These are phyloP conservation scores for Citrus mangshanensis DNA, from an alignment of 345 rosid species.

Conservation along the genomic window DNA sequence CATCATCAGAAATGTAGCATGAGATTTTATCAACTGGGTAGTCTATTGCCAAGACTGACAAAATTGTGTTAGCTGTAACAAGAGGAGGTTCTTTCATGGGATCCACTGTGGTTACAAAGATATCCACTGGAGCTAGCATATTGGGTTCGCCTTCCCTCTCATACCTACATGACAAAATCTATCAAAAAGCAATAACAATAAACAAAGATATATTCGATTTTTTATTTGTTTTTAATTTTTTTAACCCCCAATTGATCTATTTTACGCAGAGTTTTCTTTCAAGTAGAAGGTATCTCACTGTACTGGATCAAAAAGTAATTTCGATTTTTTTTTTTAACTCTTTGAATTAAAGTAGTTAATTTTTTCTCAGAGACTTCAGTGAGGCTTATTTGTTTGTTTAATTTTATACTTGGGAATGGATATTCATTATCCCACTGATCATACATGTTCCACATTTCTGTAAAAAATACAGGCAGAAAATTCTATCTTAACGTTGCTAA, in stretches of 20 bases:
- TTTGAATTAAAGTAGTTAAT: neutral
- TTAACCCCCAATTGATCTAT: too few species aligned
- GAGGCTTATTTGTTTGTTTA: neutral
- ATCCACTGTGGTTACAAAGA: conserved; percentile 95
- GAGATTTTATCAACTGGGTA: conserved; percentile 91
- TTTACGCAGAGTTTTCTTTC: neutral
- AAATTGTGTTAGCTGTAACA: conserved; percentile 82
- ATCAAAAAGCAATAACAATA: neutral
- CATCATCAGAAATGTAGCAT: conserved; percentile 93
- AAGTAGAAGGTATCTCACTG: neutral
- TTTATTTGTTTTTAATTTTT: too few species aligned
- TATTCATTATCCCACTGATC: too few species aligned
- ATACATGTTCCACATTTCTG: too few species aligned
- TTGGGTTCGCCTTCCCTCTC: conserved; percentile 91
- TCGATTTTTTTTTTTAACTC: too few species aligned
- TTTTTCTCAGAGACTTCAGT: neutral
- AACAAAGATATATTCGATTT: too few species aligned
- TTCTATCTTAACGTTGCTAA: too few species aligned
- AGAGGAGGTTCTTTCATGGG: conserved; percentile 98
- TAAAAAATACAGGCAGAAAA: too few species aligned
- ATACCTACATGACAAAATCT: conserved; percentile 42
- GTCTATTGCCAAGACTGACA: conserved; percentile 92
- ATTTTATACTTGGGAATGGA: too few species aligned
- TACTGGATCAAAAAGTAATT: too few species aligned
- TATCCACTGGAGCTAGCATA: conserved; percentile 74